Percentiles rank a stretch among this genome's conserved stretches.
Evolutionary conservation across 208 protist species (phyloP).

Genomic region (Strigomonas culicis): DNA sequence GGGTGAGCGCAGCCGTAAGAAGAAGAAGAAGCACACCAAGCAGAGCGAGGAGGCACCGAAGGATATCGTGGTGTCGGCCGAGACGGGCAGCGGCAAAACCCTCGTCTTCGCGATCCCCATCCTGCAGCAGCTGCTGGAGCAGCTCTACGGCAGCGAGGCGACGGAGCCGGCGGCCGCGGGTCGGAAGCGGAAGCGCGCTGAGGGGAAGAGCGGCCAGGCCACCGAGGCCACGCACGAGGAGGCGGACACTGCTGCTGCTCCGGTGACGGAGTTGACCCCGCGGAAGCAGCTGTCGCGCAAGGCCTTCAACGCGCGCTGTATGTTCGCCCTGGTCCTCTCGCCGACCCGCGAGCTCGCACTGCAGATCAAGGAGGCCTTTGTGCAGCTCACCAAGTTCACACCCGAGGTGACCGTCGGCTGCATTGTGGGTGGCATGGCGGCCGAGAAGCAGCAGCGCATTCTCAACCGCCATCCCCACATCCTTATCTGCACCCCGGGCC

Average conservation of each 20-base stretch:
- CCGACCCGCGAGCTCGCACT: conserved; percentile 98
- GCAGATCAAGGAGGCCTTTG: conserved; percentile 91
- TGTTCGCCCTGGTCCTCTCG: conserved; percentile 94
- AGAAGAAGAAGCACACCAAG: conserved; percentile 10
- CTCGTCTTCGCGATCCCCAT: conserved; percentile 98
- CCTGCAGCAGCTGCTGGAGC: conserved; percentile 53
- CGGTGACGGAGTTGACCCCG: background rate
- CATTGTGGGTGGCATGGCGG: conserved; percentile 87
- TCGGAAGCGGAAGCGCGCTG: background rate
- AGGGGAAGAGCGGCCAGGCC: background rate
- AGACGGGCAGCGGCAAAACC: conserved; percentile 96
- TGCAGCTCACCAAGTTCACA: conserved; percentile 52
- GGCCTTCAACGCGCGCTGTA: conserved; percentile 34
- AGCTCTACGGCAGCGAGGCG: conserved; percentile 1
- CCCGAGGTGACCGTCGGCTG: conserved; percentile 66
- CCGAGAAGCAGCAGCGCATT: conserved; percentile 88
- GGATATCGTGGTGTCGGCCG: conserved; percentile 90
- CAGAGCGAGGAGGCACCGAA: conserved; percentile 17
- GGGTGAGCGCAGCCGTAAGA: background rate
- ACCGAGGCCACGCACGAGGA: conserved; percentile 6
- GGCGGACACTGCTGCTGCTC: background rate
- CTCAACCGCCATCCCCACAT: conserved; percentile 88
- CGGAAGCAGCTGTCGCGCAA: conserved; percentile 2
- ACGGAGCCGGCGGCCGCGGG: background rate
- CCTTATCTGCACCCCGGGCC: conserved; percentile 91